Conservation (phyloP, 208 protist genomes). For the Acanthamoeba royreba region DNA sequence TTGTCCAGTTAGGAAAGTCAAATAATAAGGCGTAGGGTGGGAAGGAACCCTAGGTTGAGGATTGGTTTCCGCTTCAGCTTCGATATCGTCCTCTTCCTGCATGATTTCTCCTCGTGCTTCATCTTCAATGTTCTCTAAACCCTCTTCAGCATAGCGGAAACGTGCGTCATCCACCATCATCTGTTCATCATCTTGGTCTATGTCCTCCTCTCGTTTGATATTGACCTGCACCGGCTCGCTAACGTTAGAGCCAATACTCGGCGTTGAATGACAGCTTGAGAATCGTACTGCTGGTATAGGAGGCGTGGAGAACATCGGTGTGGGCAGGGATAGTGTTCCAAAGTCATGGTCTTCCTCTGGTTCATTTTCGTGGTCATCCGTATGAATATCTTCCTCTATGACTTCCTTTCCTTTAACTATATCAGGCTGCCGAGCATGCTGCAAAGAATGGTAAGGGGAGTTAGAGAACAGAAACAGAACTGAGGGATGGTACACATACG, state of each 20-base stretch:
- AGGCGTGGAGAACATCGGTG: neutral
- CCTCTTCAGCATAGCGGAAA: neutral
- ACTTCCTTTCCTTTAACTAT: neutral
- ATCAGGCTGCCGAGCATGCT: neutral
- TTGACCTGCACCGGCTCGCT: neutral
- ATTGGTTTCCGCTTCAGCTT: neutral
- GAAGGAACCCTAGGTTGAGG: neutral
- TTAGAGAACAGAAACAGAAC: neutral
- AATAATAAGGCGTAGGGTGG: neutral
- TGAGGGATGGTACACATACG: neutral
- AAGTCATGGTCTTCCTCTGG: neutral
- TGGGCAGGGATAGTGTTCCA: neutral
- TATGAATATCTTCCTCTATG: neutral
- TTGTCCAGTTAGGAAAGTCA: neutral
- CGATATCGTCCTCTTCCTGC: neutral
- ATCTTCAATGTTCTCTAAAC: neutral
- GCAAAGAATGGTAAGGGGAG: neutral
- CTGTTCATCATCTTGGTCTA: neutral
- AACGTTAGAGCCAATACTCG: too few species aligned
- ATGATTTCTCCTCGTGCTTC: neutral
- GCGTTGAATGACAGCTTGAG: neutral
- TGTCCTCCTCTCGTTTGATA: neutral
- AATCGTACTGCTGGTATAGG: neutral
- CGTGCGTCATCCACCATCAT: neutral
- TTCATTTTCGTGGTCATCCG: neutral